These are phyloP conservation scores for Harrya chromipes DNA, from an alignment of 768 basidiomycete genomes.

Conservation along the genomic window DNA sequence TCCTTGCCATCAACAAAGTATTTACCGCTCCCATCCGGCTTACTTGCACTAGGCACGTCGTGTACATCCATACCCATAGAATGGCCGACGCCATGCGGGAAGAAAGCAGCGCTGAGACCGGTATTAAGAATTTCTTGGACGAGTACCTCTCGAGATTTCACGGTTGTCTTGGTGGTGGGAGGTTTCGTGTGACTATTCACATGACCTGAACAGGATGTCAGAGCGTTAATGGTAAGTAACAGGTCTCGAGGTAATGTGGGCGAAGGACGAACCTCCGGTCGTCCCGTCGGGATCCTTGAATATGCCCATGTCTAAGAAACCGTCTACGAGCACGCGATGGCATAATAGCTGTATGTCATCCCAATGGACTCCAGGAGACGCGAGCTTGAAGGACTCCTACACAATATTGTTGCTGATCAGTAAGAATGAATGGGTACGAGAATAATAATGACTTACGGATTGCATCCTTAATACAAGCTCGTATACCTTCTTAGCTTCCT, in stretches of 20 bases:
- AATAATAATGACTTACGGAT: slow-evolving; percentile 42
- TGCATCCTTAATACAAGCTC: slow-evolving; percentile 91
- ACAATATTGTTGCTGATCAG: neutral
- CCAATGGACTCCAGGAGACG: slow-evolving; percentile 85
- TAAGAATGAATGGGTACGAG: neutral
- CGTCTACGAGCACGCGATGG: slow-evolving; percentile 76
- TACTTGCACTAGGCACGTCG: slow-evolving; percentile 82
- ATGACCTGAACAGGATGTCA: slow-evolving; percentile 5
- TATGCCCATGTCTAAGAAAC: slow-evolving; percentile 82
- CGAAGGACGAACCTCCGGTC: slow-evolving; percentile 6
- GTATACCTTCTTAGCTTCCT: slow-evolving; percentile 80
- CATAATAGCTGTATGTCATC: slow-evolving; percentile 82
- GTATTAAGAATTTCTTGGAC: slow-evolving; percentile 62
- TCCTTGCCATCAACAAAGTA: slow-evolving; percentile 74
- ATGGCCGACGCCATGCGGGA: slow-evolving; percentile 92
- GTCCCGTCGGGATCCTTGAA: slow-evolving; percentile 63
- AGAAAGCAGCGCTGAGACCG: slow-evolving; percentile 82
- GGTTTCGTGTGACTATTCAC: neutral
- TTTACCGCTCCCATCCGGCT: slow-evolving; percentile 55
- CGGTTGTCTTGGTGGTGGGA: neutral
- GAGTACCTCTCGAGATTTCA: slow-evolving; percentile 16
- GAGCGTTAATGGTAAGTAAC: neutral
- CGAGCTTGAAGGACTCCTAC: slow-evolving; percentile 67
- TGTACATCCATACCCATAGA: slow-evolving; percentile 93
- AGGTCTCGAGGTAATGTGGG: too few relatives aligned